Base-by-base conservation (phyloP, 345 rosid species). In the Zanthoxylum bungeanum region DNA sequence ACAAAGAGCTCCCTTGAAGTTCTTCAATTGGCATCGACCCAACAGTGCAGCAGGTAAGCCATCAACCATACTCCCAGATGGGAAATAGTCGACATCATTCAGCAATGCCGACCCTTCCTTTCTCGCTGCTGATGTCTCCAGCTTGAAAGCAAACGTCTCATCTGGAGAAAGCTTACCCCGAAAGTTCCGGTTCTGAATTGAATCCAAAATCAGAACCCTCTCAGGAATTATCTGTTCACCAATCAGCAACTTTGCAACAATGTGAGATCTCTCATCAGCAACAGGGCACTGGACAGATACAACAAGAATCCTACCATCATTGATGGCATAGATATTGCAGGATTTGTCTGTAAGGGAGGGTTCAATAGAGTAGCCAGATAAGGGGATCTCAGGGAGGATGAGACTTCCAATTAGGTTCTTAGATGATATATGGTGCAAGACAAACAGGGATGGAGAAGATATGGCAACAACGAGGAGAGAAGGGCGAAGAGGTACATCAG, bases 41-140 rank as follows among this genome's bases (percentile, higher is more conserved):
- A 95, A 84, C 68, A 92, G 74, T 3, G 98, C 90, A 79, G 99
- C 96, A 60, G 90, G 85, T 64, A 92, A 70, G 75, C 99, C 98
- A 58, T 95, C 97, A 9, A 89, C 73, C 77, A 91, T 75, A 75
- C 99, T 95, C 39, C 96, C 98, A 5, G 98, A 92, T 46, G 99
- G 98, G 53, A 88, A 91, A 83, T 92, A 85, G 63, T 89, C 92
- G 5, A 95, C 70, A 68, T 77, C 88, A 60, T 83, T 80, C 57
- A 83, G 72, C 72, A 88, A 73, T 5, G 81, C 42, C 5, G 79
- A 75, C 21, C 49, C 71, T 60, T 82, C 82, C 60, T 78, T 84
- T 75, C 91, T 85, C 85, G 87, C 95, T 2, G 78, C 68, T 0
- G 82, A 79, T 42, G 98, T 89, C 85, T 94, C 98, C 71, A 94